Percentiles rank a stretch among this genome's conserved stretches.
These are phyloP conservation scores for Prunus padus DNA, from an alignment of 306 rosid species.

Conservation along the genomic window DNA sequence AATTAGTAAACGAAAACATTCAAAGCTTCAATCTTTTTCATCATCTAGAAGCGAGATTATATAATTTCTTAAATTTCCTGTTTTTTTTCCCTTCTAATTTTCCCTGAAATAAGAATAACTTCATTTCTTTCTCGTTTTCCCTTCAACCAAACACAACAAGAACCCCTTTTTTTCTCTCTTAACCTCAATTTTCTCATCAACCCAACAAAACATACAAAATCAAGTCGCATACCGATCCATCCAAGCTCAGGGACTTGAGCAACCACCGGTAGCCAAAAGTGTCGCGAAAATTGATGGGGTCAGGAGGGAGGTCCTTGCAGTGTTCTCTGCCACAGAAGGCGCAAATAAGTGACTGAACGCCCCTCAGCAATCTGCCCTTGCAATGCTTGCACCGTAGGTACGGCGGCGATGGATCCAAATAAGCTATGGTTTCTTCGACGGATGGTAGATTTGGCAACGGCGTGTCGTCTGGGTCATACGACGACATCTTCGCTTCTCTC, in stretches of 20 bases:
- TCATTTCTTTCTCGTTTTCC: neutral
- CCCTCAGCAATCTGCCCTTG: conserved; percentile 71
- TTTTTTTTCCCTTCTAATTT: neutral
- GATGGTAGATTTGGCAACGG: conserved; percentile 60
- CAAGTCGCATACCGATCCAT: conserved; percentile 71
- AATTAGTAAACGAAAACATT: neutral
- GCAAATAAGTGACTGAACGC: conserved; percentile 55
- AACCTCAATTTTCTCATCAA: conserved; percentile 11
- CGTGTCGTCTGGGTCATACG: conserved; percentile 59
- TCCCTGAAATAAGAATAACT: too few relatives aligned
- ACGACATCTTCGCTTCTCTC: conserved; percentile 55
- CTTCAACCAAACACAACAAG: neutral
- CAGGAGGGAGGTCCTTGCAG: conserved; percentile 60
- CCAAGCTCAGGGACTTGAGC: conserved; percentile 62
- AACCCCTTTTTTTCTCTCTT: neutral
- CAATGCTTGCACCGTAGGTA: conserved; percentile 78
- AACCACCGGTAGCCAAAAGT: conserved; percentile 74
- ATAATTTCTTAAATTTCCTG: neutral
- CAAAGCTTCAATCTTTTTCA: conserved; percentile 12
- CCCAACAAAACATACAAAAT: neutral
- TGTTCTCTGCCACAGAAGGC: conserved; percentile 71
- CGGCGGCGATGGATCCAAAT: conserved; percentile 78
- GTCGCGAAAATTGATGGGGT: conserved; percentile 63
- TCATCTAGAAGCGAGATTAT: neutral
- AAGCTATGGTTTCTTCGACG: conserved; percentile 51